Conservation (phyloP, 163 green algal genomes). For the Dunaliella salina region DNA sequence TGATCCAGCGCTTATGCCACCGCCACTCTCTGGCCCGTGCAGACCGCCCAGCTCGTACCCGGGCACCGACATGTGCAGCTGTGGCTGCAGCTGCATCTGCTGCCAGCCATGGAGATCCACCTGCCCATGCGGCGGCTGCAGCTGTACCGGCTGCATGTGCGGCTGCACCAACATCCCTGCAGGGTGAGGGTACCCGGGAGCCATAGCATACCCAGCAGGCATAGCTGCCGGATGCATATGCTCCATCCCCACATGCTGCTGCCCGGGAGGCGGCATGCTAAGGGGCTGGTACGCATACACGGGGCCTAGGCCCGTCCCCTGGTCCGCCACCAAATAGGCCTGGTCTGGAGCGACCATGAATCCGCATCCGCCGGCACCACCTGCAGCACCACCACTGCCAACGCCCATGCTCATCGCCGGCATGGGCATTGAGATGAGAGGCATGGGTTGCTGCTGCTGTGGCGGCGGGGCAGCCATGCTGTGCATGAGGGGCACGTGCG, state of each 20-base stretch:
- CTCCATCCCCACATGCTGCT: too few relatives aligned
- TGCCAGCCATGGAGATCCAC: not conserved
- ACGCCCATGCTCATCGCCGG: not conserved
- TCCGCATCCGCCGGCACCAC: too few relatives aligned
- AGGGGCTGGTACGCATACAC: not conserved
- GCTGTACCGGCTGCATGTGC: not conserved
- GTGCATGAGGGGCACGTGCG: not conserved
- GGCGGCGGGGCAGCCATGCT: not conserved
- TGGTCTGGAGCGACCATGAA: not conserved
- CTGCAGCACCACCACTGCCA: not conserved
- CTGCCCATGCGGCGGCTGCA: constrained; percentile 14
- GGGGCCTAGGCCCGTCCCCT: not conserved
- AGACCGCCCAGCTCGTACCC: not conserved
- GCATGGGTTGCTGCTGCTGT: not conserved
- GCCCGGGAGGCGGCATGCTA: not conserved
- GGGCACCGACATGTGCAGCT: not conserved
- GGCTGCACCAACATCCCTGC: not conserved
- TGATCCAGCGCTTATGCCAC: too few relatives aligned
- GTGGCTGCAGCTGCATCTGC: not conserved
- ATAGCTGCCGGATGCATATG: too few relatives aligned
- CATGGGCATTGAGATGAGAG: not conserved
- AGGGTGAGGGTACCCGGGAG: too few relatives aligned
- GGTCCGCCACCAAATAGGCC: not conserved
- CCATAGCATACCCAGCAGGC: too few relatives aligned
- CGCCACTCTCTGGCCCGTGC: too few relatives aligned